Base-by-base conservation (phyloP, 2,329 filamentous ascomycete species). In the Phialemoniopsis sp. region DNA sequence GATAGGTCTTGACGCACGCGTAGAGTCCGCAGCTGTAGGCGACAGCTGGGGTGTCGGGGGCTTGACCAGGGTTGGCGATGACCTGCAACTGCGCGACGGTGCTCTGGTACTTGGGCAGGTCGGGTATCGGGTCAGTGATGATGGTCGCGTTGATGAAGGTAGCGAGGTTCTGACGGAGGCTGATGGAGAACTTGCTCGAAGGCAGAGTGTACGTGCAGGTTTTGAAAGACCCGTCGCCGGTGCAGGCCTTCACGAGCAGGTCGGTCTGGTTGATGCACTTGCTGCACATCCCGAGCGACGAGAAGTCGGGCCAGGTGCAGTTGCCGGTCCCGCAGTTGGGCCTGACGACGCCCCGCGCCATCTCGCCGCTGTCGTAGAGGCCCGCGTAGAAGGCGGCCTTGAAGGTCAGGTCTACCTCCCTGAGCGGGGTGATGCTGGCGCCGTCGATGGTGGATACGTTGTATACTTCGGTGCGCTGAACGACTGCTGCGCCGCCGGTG, bases 221-320 rank as follows among this genome's bases (percentile, higher is more conserved):
- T 4, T 15, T 6, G 9, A 33, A 13, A 18, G 32, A 17, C 3
- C 15, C 32, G 39, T 37, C 36, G 2, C 13, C 7, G 15, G n/a
- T 16, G 33, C 34, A 36, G 9, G n/a, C 18, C 5, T 14, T 29
- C n/a, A 13, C 7, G 10, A 41, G 19, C 19, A 37, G 29, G 30
- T 3, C 19, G 19, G 30, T 37, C 31, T 28, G 16, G 39, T 41
- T 19, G 31, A 37, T 32, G 21, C 34, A 37, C 14, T n/a, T 16
- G 34, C 26, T 31, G 31, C 34, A 41, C 16, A 41, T 30, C 13
- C 30, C 39, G 4, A 41, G 31, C 10, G 39, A 34, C n/a, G 40
- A 10, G 16, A 38, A 42, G 28, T 26, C 17, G 10, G 40, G 36
- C 40, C 40, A 42, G 12, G 40, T 42, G 40, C 40, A 42, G 36